Evolutionary conservation across 306 rosid species (phyloP), one percentile per base, ranked within the genome.

Genomic region (Gastrolobium villosum): DNA sequence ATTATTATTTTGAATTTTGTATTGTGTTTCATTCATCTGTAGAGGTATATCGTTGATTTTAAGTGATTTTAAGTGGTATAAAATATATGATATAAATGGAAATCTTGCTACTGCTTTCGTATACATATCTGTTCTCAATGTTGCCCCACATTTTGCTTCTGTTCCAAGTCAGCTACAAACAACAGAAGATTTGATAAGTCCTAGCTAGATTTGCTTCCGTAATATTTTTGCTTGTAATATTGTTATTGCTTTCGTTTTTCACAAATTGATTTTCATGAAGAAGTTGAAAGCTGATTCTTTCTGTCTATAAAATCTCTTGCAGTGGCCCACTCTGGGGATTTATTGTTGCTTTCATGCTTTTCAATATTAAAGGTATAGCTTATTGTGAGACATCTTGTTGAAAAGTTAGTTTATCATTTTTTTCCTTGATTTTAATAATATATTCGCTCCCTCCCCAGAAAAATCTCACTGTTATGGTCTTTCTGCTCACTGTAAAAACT

Each of bases 281-380:
- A 78, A 69, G 50, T 44, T 40, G 36, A 70, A 36, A 75, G 48
- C 81, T 72, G 63, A 84, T 5, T 39, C 4, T 37, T 20, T 28
- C 61, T 86, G 45, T 71, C 62, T 83, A 57, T 3, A 54, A 54
- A 79, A 83, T 76, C 46, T 69, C 37, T 65, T 87, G 85, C 89
- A 92, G 97, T 39, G 88, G 81, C 70, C 93, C 85, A 14, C 81
- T 92, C 7, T 92, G 97, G 97, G 97, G 94, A 84, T 90, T 90
- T 39, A 94, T 92, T 35, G 90, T 92, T 50, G 93, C 89, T 40
- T 90, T 92, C 84, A 84, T 90, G 90, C 89, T 92, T 78, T 88
- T 92, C 64, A 88, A 92, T 34, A 64, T 90, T 70, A 81, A 87
- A 80, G 97, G 97, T 90, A 88, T 31, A 11, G 10, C 15, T 8